These are phyloP conservation scores for Lobosporangium transversale DNA, from an alignment of 192 early-diverging fungal species.

Conservation along the genomic window DNA sequence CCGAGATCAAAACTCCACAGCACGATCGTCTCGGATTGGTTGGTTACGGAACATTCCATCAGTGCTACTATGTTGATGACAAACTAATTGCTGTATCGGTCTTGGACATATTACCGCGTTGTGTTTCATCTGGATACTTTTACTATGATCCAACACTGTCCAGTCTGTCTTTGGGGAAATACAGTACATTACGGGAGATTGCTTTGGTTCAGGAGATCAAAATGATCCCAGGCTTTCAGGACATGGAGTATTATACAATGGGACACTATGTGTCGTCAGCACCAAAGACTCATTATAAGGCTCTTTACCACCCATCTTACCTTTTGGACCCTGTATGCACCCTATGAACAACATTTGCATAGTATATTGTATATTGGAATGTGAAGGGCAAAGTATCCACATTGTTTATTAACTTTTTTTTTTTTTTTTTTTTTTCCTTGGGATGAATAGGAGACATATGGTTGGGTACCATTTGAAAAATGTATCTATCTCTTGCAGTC, in stretches of 20 bases:
- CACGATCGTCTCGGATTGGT: conserved; percentile 19
- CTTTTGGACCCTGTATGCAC: conserved; percentile 75
- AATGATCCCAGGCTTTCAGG: conserved; percentile 50
- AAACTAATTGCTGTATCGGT: conserved; percentile 88
- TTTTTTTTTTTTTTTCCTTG: conserved; percentile 10
- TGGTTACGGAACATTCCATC: conserved; percentile 86
- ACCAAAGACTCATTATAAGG: conserved; percentile 94
- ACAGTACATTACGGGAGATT: conserved; percentile 87
- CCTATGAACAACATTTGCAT: background rate
- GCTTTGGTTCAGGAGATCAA: conserved; percentile 66
- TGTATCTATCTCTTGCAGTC: conserved; percentile 65
- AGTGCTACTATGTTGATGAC: conserved; percentile 88
- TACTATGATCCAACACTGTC: conserved; percentile 89
- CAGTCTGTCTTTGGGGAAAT: conserved; percentile 83
- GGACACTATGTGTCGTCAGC: conserved; percentile 93
- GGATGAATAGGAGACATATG: conserved; percentile 46
- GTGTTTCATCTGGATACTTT: conserved; percentile 92
- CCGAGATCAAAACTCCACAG: background rate
- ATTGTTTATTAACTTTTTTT: conserved; percentile 8
- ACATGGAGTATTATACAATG: conserved; percentile 89
- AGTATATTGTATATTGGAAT: background rate
- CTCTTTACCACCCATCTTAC: conserved; percentile 83
- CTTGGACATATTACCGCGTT: conserved; percentile 88
- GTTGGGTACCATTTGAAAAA: conserved; percentile 61
- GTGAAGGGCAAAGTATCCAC: conserved; percentile 28